A percentile compares a stretch with the other conserved stretches of the same genome.
Conservation (phyloP, 352 stramenopile genomes). For the Nothophytophthora sp. region DNA sequence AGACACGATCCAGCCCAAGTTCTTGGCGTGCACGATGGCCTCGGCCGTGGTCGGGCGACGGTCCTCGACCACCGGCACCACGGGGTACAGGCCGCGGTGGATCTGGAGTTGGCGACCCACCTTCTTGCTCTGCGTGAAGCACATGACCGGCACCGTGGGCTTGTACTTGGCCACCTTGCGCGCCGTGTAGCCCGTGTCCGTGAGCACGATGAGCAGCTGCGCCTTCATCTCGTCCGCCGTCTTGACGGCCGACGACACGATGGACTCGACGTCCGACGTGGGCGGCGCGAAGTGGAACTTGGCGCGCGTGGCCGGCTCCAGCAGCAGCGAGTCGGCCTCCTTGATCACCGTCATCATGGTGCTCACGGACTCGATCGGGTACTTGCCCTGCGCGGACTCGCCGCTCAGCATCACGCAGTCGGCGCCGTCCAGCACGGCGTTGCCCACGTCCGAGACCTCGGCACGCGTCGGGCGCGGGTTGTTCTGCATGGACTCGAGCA, state of each 20-base stretch:
- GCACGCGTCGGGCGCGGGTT: conserved; percentile 87
- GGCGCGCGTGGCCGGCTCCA: conserved; percentile 56
- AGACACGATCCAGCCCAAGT: conserved; percentile 89
- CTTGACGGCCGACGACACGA: conserved; percentile 84
- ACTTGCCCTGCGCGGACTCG: conserved; percentile 86
- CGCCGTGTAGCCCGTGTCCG: conserved; percentile 79
- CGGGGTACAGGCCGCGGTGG: conserved; percentile 79
- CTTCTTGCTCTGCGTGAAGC: conserved; percentile 85
- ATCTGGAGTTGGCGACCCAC: conserved; percentile 93
- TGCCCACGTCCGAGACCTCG: conserved; percentile 89
- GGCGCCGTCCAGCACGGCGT: conserved; percentile 85
- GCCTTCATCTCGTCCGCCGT: conserved; percentile 85
- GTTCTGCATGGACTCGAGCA: conserved; percentile 90
- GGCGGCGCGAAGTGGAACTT: conserved; percentile 64
- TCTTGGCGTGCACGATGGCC: conserved; percentile 89
- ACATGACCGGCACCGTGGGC: conserved; percentile 92
- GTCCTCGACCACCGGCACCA: conserved; percentile 65
- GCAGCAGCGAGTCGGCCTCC: conserved; percentile 78
- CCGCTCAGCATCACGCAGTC: conserved; percentile 90
- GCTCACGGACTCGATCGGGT: conserved; percentile 84
- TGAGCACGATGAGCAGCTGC: conserved; percentile 85
- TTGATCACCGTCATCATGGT: conserved; percentile 96
- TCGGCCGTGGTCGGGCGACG: conserved; percentile 73
- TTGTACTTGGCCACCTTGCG: conserved; percentile 91
- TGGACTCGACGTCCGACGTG: conserved; percentile 80